Conservation (phyloP, 2,329 filamentous ascomycete genomes). For the Diaporthe ampelina region DNA sequence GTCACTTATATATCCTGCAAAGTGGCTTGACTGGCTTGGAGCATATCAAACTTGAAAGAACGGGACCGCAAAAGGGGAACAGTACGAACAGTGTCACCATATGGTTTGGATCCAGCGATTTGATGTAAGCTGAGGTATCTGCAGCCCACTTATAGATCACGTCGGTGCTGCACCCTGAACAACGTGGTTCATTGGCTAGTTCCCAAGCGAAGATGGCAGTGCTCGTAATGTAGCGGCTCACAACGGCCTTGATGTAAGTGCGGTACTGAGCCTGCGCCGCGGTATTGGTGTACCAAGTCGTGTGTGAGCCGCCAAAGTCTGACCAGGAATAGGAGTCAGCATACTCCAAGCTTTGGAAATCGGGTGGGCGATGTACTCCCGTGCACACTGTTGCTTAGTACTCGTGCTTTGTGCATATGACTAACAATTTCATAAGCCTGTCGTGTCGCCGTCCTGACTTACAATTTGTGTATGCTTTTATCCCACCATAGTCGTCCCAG, state of each 20-base stretch:
- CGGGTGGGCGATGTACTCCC: neutral
- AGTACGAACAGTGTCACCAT: conserved; percentile 64
- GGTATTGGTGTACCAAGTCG: conserved; percentile 66
- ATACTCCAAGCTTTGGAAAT: neutral
- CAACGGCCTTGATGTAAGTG: conserved; percentile 60
- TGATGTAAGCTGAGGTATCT: conserved; percentile 70
- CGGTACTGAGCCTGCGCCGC: conserved; percentile 65
- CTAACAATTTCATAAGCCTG: neutral
- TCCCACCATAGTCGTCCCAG: conserved; percentile 77
- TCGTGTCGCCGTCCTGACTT: neutral
- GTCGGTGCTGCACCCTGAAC: conserved; percentile 68
- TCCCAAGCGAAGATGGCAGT: conserved; percentile 66
- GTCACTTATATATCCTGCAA: too few relatives aligned
- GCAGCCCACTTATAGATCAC: conserved; percentile 72
- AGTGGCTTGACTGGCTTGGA: too few relatives aligned
- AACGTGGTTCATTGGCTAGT: conserved; percentile 69
- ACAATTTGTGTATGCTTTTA: conserved; percentile 65
- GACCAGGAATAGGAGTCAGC: conserved; percentile 15
- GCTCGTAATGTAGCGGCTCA: conserved; percentile 60
- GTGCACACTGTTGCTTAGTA: neutral
- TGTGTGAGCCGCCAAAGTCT: conserved; percentile 65
- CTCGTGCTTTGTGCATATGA: neutral
- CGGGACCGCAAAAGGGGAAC: too few relatives aligned
- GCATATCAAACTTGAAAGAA: too few relatives aligned
- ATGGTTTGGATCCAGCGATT: conserved; percentile 70